Base-by-base conservation (phyloP, 1,139 yeast genomes). In the Candida tetrigidarum region DNA sequence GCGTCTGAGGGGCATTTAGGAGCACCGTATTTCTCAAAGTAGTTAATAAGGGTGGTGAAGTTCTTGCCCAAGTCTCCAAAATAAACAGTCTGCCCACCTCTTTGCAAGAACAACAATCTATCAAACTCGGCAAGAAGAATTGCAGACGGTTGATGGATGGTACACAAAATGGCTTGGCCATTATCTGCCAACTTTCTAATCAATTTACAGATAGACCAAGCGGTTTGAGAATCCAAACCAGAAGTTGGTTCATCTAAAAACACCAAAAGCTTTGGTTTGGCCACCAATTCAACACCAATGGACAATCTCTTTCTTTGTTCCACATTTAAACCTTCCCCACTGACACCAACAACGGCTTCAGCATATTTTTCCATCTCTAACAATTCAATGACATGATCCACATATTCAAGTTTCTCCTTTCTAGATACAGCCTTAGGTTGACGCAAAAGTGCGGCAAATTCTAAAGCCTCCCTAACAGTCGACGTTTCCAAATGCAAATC, bases 21-120 rank as follows among this genome's bases (percentile, higher is more conserved):
- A 37, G 71, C 69, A 11, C 85, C 84, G 49, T 82, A 68, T 52
- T 72, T 70, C 59, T 81, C 86, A 53, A 84, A 83, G 57, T 84
- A 84, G 35, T 66, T 56, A 43, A 78, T 65, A 56, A 84, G 63
- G 3, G 80, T 69, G 10, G 57, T 42, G 46, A 86, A 81, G 54
- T 74, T 71, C 46, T 67, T 61, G 49, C 87, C 88, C 56, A 82
- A 80, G 51, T 82, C 85, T 49, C 87, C 87, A 58, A 81, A 82
- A 60, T 83, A 83, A 32, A 83, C 87, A 50, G 86, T 82, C 60
- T 74, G 67, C 50, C 88, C 88, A 49, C 75, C 75, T 50, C 57
- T 64, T 55, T 68, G 73, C 51, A 70, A 62, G 48, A 69, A 68
- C 49, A 69, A 63, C 42, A 69, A 56, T 40, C 72, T 58, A 48